Evolutionary conservation across 805 yeast genomes (phyloP).

Genomic region (Monosporozyma unispora): DNA sequence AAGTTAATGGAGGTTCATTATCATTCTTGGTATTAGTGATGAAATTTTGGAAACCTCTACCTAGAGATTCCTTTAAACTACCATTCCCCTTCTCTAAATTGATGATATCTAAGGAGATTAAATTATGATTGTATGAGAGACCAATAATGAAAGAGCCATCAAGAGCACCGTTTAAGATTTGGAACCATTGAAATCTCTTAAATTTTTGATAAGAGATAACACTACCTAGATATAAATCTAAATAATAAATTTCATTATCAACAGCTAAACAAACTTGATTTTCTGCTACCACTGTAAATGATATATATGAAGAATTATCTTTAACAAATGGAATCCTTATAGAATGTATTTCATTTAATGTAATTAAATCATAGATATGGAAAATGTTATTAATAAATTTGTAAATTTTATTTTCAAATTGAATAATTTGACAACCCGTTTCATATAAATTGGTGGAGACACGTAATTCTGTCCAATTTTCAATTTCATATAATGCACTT

Average conservation of each 20-base stretch:
- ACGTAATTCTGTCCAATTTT: conserved; percentile 8
- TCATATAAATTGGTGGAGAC: not conserved
- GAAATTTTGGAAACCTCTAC: conserved; percentile 39
- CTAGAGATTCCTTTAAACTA: conserved; percentile 58
- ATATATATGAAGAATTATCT: conserved; percentile 6
- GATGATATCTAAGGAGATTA: conserved; percentile 21
- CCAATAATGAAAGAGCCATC: conserved; percentile 9
- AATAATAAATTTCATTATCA: conserved; percentile 20
- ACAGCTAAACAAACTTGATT: conserved; percentile 25
- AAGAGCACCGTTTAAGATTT: conserved; percentile 5
- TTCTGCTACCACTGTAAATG: conserved; percentile 24
- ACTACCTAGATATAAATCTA: conserved; percentile 19
- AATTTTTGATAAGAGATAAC: conserved; percentile 5
- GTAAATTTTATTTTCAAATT: conserved; percentile 7
- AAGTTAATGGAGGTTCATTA: not conserved
- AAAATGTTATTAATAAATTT: conserved; percentile 4
- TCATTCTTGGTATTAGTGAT: not conserved
- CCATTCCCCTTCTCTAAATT: conserved; percentile 57
- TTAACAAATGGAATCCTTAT: conserved; percentile 22
- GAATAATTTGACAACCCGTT: conserved; percentile 2
- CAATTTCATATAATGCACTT: conserved; percentile 8
- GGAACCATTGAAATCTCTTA: conserved; percentile 7
- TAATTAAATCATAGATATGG: conserved; percentile 8
- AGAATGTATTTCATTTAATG: conserved; percentile 7
- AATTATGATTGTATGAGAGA: conserved; percentile 5